A percentile compares a stretch with the other conserved stretches of the same genome.
phyloP scores from a whole-genome alignment of 2,329 filamentous ascomycete species.

The Trichoderma sp. region DNA sequence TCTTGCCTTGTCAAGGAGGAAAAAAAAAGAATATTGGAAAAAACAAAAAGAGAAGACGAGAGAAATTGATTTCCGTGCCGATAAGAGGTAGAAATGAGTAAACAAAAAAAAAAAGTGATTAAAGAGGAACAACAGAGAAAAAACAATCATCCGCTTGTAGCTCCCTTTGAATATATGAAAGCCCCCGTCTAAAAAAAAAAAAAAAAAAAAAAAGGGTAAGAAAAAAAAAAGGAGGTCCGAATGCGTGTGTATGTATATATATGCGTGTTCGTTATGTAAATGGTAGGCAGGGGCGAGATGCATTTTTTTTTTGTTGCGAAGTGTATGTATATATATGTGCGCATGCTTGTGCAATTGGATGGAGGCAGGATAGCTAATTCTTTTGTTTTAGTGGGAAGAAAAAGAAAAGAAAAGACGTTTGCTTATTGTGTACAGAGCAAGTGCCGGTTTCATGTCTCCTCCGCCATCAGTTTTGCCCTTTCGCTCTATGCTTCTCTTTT shows the following conservation, averaged over 20 bases:
- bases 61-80: background rate
- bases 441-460: background rate
- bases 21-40: background rate
- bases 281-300: slow-evolving; percentile 3
- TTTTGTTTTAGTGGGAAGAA: background rate
- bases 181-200: slow-evolving; percentile 4
- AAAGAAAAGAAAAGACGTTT: background rate
- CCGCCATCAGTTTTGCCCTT: background rate
- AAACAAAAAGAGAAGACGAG: background rate
- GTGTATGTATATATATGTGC: background rate
- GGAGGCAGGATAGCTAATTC: background rate
- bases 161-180: slow-evolving; percentile 13
- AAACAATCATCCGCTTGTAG: slow-evolving; percentile 11
- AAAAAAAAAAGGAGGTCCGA: background rate
- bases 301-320: background rate
- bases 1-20: slow-evolving; percentile 1
- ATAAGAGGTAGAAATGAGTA: background rate
- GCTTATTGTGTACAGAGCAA: background rate
- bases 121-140: background rate
- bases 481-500: background rate
- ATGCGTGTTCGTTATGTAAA: background rate
- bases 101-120: background rate
- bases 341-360: background rate
- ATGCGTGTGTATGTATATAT: background rate
- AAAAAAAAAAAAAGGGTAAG: too few relatives aligned